Evolutionary conservation across 2,329 filamentous ascomycete species (phyloP), one percentile per base, ranked within the genome.

Genomic region (Colletotrichum sp.): DNA sequence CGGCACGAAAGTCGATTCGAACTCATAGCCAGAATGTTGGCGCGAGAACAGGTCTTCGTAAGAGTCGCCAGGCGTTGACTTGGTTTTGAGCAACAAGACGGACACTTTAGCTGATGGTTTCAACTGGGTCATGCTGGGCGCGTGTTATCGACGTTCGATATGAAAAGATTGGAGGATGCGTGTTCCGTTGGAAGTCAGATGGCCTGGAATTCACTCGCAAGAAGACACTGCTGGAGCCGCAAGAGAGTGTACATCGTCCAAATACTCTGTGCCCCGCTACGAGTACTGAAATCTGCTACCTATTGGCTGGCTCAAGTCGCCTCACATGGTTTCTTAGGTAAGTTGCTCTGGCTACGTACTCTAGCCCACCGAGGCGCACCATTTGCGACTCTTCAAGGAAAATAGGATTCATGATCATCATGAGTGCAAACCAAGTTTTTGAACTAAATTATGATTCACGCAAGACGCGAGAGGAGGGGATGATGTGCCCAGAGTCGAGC

Each of bases 41-140:
- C 81, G 82, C 57, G 87, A 86, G 81, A 96, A 94, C 60, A 92
- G 87, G 64, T 95, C 92, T 78, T 94, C 89, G 82, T 97, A 97
- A 11, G 90, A 89, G 82, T 97, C 95, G 60, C 86, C 88, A 0
- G 94, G 94, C 0, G 86, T 88, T 0, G 94, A 96, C 80, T 90
- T 93, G 4, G 95, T 96, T 84, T 97, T 97, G 71, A 97, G 90
- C 2, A 97, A 88, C 27, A 96, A 86, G 27, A 97, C 84, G 2
- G 94, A 93, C 12, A 86, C 84, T n/a, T 76, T 77, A 16, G 78
- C 55, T 28, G 69, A 63, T 15, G 27, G 11, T 11, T 48, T 28
- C 30, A 75, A 68, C 48, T 77, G 52, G 71, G 65, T 39, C 75
- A 77, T 77, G 36, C n/a, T 55, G 57, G 16, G 16, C 19, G 28